Evolutionary conservation across 2,329 filamentous ascomycete species (phyloP).

Genomic region (Xylaria polymorpha): DNA sequence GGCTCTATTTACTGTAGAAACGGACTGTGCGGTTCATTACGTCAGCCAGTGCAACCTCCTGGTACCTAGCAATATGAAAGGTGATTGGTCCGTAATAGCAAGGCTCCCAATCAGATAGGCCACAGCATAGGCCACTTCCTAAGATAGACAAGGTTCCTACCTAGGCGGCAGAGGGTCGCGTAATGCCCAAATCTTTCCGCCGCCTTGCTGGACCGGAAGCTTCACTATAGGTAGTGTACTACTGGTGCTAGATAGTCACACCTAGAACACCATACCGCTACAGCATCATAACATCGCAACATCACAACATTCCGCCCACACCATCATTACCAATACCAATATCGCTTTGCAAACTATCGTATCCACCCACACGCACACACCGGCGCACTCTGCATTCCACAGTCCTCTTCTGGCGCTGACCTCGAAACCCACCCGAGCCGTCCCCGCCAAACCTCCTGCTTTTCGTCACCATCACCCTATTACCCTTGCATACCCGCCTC

Average conservation of each 20-base stretch:
- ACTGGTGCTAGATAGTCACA: not conserved
- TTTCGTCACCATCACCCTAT: conserved; percentile 1
- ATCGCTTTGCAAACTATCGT: not conserved
- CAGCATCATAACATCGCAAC: not conserved
- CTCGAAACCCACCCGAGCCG: conserved; percentile 3
- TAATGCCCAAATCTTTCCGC: conserved; percentile 44
- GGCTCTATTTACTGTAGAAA: not conserved
- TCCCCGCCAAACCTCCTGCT: conserved; percentile 11
- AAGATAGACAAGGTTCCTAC: not conserved
- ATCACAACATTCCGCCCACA: not conserved
- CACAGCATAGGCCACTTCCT: conserved; percentile 40
- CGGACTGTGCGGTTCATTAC: conserved; percentile 13
- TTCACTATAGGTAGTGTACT: conserved; percentile 21
- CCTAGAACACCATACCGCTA: too few relatives aligned
- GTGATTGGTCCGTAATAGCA: conserved; percentile 27
- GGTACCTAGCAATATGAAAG: not conserved
- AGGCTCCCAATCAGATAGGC: conserved; percentile 32
- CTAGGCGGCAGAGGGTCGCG: conserved; percentile 51
- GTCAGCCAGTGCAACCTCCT: conserved; percentile 11
- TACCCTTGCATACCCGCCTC: conserved; percentile 31
- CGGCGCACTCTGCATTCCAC: conserved; percentile 1
- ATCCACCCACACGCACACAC: not conserved
- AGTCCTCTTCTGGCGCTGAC: not conserved
- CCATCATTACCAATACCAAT: not conserved
- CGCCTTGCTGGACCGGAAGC: conserved; percentile 40